Base-by-base conservation (phyloP, 805 yeast genomes). In the Starmera amethionina region DNA sequence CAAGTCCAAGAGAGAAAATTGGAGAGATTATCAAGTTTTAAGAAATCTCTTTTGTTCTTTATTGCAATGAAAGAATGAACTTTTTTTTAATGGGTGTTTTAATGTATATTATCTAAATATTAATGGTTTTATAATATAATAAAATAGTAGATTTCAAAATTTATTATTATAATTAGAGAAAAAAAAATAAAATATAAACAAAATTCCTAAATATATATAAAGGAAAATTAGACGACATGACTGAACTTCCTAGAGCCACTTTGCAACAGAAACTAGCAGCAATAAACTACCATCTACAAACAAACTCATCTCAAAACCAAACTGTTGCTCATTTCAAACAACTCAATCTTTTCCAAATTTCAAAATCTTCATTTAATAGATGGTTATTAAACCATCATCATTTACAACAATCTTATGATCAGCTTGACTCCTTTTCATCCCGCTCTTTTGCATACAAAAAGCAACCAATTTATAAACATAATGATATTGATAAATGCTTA, bases 301-400 rank as follows among this genome's bases (percentile, higher is more conserved):
- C 57, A 19, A 54, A 55, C 15, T 55, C 52, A 40, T 55, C 62
- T 3, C 70, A 65, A 40, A 59, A 59, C 32, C 48, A 44, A 18
- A 63, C 70, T 0, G 66, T 65, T 4, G 41, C 44, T 5, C 57
- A 59, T 45, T 67, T 67, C 47, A 46, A 50, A 19, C 40, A 42
- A 3, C 27, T 54, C 35, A 54, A 52, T 3, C 50, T 51, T 30
- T 66, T 67, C 41, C 46, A 63, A 6, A 56, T 67, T 4, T 60
- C 71, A 1, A 62, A 58, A 43, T 60, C 69, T 2, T 60, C 64
- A 8, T 49, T 64, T 41, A 62, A 62, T 46, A 52, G 71, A 42
- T 67, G 72, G 72, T 51, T 63, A 2, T 47, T 59, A 32, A 56
- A 54, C 15, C 68, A 64, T 39, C 40, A 44, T 2, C 47, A 55